Percentiles rank a stretch among this genome's conserved stretches.
phyloP scores from a whole-genome alignment of 768 basidiomycete species.

The Russula olivacea region DNA sequence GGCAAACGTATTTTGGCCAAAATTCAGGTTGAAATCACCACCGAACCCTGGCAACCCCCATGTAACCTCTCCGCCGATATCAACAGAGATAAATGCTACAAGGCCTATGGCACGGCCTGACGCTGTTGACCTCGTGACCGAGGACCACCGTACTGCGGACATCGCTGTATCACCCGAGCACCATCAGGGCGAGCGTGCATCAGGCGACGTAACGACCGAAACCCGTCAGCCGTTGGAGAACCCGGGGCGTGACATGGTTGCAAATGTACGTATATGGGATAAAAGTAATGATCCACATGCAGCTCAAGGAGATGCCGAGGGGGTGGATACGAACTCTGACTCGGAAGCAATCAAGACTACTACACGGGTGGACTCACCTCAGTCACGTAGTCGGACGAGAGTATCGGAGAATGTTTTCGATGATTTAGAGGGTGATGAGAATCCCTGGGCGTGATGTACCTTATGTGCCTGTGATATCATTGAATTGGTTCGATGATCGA shows the following conservation, averaged over 20 bases:
- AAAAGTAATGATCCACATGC: conserved; percentile 11
- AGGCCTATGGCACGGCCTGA: conserved; percentile 40
- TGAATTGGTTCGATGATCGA: neutral
- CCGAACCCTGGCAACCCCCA: conserved; percentile 17
- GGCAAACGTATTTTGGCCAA: conserved; percentile 32
- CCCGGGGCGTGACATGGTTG: conserved; percentile 38
- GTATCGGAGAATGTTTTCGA: conserved; percentile 32
- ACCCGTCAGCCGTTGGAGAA: conserved; percentile 45
- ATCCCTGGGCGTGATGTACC: conserved; percentile 49
- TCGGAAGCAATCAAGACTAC: conserved; percentile 24
- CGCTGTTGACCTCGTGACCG: conserved; percentile 86
- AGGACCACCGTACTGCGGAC: conserved; percentile 52
- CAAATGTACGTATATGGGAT: conserved; percentile 30
- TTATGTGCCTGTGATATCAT: neutral
- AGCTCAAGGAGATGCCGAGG: conserved; percentile 1
- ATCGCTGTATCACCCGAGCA: conserved; percentile 49
- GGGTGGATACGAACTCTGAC: neutral
- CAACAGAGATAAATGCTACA: neutral
- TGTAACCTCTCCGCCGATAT: neutral
- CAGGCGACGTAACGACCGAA: conserved; percentile 36
- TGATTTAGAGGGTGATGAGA: conserved; percentile 40
- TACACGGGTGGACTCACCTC: conserved; percentile 36
- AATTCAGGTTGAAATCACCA: conserved; percentile 25
- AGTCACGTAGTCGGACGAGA: conserved; percentile 33
- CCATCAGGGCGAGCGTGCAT: conserved; percentile 55